Evolutionary conservation across 192 early-diverging fungal genomes (phyloP).

Genomic region (Backusella tarrabulga): DNA sequence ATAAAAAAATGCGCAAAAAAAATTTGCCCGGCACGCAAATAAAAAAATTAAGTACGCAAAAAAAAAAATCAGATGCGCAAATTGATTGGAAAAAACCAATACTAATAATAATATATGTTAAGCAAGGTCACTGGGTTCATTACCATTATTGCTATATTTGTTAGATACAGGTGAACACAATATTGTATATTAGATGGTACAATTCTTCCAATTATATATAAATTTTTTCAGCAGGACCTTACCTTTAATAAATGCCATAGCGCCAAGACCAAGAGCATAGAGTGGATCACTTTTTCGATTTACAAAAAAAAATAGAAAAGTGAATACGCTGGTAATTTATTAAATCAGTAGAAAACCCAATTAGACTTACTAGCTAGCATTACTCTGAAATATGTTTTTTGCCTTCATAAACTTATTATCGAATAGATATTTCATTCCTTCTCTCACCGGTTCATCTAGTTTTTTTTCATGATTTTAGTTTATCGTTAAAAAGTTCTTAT

Average conservation of each 20-base stretch:
- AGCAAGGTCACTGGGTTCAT: neutral
- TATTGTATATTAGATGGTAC: neutral
- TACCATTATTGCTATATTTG: conserved; percentile 21
- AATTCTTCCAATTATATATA: neutral
- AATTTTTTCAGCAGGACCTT: neutral
- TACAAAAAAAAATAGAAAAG: neutral
- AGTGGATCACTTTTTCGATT: conserved; percentile 35
- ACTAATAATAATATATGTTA: neutral
- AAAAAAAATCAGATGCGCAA: no score
- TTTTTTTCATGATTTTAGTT: neutral
- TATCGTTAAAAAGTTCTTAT: no score
- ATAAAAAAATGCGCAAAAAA: no score
- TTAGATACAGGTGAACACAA: neutral
- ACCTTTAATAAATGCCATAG: conserved; percentile 52
- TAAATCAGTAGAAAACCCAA: no score
- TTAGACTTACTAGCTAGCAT: conserved; percentile 15
- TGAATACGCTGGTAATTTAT: no score
- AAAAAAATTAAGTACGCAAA: no score
- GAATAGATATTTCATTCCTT: conserved; percentile 8
- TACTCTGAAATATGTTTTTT: neutral
- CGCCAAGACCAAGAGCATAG: conserved; percentile 44
- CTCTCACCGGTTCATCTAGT: conserved; percentile 13
- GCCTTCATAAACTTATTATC: conserved; percentile 19
- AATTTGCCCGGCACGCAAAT: no score
- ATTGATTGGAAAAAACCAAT: no score